These are phyloP conservation scores for Cadophora sp. DNA, from an alignment of 2,329 filamentous ascomycete genomes.

Conservation along the genomic window DNA sequence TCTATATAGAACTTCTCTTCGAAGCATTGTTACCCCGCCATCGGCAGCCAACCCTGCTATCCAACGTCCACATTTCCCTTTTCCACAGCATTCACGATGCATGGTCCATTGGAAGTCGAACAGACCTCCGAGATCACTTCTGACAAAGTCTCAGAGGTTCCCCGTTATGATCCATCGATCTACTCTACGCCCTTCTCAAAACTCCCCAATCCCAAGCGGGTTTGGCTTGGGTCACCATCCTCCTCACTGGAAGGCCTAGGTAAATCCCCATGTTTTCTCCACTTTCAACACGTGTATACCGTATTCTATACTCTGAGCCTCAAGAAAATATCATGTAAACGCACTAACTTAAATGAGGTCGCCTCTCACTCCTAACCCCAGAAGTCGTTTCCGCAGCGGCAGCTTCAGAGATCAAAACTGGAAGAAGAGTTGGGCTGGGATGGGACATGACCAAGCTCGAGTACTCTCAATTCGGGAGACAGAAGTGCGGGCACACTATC, in stretches of 20 bases:
- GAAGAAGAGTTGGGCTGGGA: slow-evolving; percentile 56
- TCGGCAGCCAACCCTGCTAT: neutral
- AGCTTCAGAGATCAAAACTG: slow-evolving; percentile 56
- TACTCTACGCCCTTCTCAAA: slow-evolving; percentile 33
- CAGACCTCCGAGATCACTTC: neutral
- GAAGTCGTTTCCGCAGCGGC: slow-evolving; percentile 57
- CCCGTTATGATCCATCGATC: slow-evolving; percentile 33
- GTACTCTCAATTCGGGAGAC: slow-evolving; percentile 58
- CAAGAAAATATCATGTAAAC: neutral
- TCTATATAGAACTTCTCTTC: too few species aligned
- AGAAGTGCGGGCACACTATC: slow-evolving; percentile 57
- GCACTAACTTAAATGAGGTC: slow-evolving; percentile 22
- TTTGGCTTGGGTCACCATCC: slow-evolving; percentile 35
- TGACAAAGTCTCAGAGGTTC: slow-evolving; percentile 5
- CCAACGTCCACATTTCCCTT: neutral
- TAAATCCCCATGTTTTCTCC: neutral
- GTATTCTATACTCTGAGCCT: neutral
- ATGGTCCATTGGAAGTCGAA: neutral
- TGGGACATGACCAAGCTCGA: slow-evolving; percentile 64
- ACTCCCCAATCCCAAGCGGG: slow-evolving; percentile 34
- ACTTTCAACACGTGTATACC: neutral
- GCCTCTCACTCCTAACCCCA: slow-evolving; percentile 57
- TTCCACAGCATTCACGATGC: neutral
- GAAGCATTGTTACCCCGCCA: too few species aligned
- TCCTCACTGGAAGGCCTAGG: slow-evolving; percentile 34